A percentile compares a stretch with the other conserved stretches of the same genome.
Conservation (phyloP, 2,329 filamentous ascomycete genomes). For the Cercospora berteroae region DNA sequence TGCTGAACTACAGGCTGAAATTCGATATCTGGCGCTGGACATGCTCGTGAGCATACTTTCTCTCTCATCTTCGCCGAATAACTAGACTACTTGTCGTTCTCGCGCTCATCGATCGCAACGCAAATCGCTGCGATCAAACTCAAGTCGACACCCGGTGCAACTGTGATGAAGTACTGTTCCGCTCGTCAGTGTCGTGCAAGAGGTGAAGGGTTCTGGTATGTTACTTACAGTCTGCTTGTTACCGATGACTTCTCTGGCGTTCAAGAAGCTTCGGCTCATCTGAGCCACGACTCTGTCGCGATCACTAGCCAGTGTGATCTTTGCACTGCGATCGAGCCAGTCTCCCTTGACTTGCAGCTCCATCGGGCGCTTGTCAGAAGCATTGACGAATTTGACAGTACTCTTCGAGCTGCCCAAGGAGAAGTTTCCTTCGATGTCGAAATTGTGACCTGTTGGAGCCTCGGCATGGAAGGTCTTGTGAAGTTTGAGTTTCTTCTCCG, state of each 20-base stretch:
- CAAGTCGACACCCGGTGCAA: slow-evolving; percentile 66
- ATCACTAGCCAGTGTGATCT: slow-evolving; percentile 50
- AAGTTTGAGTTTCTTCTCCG: slow-evolving; percentile 53
- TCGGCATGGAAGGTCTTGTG: slow-evolving; percentile 55
- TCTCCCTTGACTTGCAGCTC: slow-evolving; percentile 60
- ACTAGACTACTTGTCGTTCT: slow-evolving; percentile 54
- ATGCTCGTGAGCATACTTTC: no score
- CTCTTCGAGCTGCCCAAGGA: slow-evolving; percentile 54
- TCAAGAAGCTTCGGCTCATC: slow-evolving; percentile 60
- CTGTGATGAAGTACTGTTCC: slow-evolving; percentile 55
- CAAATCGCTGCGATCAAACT: slow-evolving; percentile 65
- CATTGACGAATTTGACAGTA: slow-evolving; percentile 57
- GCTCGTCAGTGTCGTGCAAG: slow-evolving; percentile 4
- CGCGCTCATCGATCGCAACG: slow-evolving; percentile 66
- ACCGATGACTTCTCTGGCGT: slow-evolving; percentile 56
- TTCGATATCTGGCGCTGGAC: no score
- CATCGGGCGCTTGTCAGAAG: slow-evolving; percentile 44
- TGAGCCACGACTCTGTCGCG: slow-evolving; percentile 53
- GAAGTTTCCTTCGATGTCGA: slow-evolving; percentile 50
- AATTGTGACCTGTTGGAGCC: slow-evolving; percentile 25
- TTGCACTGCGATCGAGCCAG: slow-evolving; percentile 57
- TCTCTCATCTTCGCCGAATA: no score
- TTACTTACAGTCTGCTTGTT: slow-evolving; percentile 56
- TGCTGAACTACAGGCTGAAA: neutral
- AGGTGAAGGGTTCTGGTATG: no score